Evolutionary conservation across 129 eudicot species (phyloP), one percentile per base, ranked within the genome.

Genomic region (Lactuca sativa): DNA sequence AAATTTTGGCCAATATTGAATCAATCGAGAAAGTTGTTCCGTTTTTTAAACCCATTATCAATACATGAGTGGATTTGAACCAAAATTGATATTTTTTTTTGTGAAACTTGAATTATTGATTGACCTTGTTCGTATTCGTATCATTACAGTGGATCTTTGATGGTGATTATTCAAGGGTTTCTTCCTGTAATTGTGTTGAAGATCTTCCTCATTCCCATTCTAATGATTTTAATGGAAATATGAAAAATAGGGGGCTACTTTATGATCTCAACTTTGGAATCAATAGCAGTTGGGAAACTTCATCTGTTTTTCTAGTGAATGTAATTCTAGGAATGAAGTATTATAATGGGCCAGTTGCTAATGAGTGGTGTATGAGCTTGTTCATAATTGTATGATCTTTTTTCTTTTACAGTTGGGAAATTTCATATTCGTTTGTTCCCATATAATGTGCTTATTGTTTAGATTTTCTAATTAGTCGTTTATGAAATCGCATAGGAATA

Each of bases 131-230:
- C 2, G 30, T 25, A n/a, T 12, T 11, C 52, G 52, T 47, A 12
- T 47, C n/a, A 11, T 32, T 71, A 59, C 88, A 89, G 96, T 75
- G 48, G 66, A 7, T 36, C 61, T 8, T 66, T 75, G 70, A 83
- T 77, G 81, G 77, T 90, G 15, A 43, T 89, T 25, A 52, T 89
- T 66, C 96, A 89, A 86, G 96, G 96, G 62, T 89, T 85, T 83
- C 89, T 89, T 62, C 90, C 96, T 0, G 92, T 88, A 55, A 86
- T 89, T 56, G 87, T 79, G 51, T 64, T 89, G 75, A 89, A 89
- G 88, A 74, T 86, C 53, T 89, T 89, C 67, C 90, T 89, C 21
- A 40, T 75, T 3, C 36, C 86, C 48, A 85, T 89, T 80, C 96
- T 92, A 32, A 79, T 73, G 43, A 80, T 89, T 76, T 74, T 89